Conservation (phyloP, 768 basidiomycete genomes). For the Tulasnella sp. region DNA sequence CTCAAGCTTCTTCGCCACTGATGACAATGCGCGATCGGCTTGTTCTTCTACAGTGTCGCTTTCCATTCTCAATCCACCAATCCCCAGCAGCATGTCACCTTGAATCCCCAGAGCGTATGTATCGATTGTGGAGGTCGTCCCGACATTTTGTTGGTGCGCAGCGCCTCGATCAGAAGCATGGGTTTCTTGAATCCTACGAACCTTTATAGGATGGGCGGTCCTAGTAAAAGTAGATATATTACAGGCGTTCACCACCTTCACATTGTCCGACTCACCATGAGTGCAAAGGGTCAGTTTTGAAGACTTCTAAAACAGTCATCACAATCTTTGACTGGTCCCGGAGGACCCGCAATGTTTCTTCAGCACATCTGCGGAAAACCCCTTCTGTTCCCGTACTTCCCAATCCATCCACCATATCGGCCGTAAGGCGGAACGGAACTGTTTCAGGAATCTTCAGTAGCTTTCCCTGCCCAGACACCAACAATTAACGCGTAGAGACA, state of each 20-base stretch:
- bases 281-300: conserved; percentile 91
- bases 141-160: too few relatives aligned
- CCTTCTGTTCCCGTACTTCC: conserved; percentile 82
- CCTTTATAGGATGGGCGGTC: too few relatives aligned
- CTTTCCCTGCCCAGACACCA: conserved; percentile 60
- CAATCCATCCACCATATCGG: conserved; percentile 89
- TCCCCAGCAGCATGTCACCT: too few relatives aligned
- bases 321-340: conserved; percentile 75
- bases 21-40: conserved; percentile 75
- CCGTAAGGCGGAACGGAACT: conserved; percentile 90
- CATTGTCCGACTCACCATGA: conserved; percentile 67
- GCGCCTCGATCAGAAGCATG: too few relatives aligned
- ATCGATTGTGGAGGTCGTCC: too few relatives aligned
- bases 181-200: too few relatives aligned
- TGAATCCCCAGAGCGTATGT: too few relatives aligned
- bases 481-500: neutral
- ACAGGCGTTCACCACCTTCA: neutral
- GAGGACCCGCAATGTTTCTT: conserved; percentile 86
- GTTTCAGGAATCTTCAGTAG: conserved; percentile 64
- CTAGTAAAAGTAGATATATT: neutral
- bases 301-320: conserved; percentile 90
- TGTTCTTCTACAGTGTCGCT: conserved; percentile 66
- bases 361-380: conserved; percentile 88
- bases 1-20: conserved; percentile 72
- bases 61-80: too few relatives aligned